These are phyloP conservation scores for Mariannaea sp. DNA, from an alignment of 2,329 filamentous ascomycete species.

Conservation along the genomic window DNA sequence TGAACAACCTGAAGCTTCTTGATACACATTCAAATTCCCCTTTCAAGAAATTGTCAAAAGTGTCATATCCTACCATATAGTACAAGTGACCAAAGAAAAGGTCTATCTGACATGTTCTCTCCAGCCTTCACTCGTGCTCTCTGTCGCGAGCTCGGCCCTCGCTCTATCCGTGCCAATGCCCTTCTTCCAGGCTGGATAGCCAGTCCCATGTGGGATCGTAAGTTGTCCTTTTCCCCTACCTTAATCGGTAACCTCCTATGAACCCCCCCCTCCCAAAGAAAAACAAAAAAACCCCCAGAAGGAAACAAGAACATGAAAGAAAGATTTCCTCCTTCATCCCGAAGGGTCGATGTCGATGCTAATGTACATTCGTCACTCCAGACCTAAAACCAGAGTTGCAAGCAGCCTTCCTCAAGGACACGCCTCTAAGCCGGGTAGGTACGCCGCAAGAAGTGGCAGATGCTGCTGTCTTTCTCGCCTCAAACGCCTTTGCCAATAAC, in stretches of 20 bases:
- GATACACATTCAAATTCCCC: constrained; percentile 17
- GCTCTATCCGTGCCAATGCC: constrained; percentile 75
- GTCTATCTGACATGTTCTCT: constrained; percentile 23
- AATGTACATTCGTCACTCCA: constrained; percentile 47
- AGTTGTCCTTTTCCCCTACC: constrained; percentile 36
- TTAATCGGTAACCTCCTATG: constrained; percentile 13
- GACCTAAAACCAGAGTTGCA: constrained; percentile 47
- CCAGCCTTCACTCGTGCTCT: constrained; percentile 71
- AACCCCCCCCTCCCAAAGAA: neutral
- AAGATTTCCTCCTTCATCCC: constrained; percentile 13
- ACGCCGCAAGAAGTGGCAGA: constrained; percentile 75
- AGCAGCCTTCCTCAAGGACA: constrained; percentile 51
- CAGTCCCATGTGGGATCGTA: constrained; percentile 79
- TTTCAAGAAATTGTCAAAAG: constrained; percentile 26
- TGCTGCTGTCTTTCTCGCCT: constrained; percentile 76
- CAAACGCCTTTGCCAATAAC: constrained; percentile 84
- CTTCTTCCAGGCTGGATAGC: constrained; percentile 83
- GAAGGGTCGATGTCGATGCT: constrained; percentile 37
- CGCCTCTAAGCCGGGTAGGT: constrained; percentile 71
- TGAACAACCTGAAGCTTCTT: constrained; percentile 19
- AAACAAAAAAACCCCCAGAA: neutral
- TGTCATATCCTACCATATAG: constrained; percentile 28
- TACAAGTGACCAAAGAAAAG: constrained; percentile 28
- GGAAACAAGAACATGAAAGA: constrained; percentile 1
- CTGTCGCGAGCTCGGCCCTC: constrained; percentile 63